A percentile compares a stretch with the other conserved stretches of the same genome.
phyloP scores from a whole-genome alignment of 75 land plant genomes.

The Chamaecyparis obtusa region DNA sequence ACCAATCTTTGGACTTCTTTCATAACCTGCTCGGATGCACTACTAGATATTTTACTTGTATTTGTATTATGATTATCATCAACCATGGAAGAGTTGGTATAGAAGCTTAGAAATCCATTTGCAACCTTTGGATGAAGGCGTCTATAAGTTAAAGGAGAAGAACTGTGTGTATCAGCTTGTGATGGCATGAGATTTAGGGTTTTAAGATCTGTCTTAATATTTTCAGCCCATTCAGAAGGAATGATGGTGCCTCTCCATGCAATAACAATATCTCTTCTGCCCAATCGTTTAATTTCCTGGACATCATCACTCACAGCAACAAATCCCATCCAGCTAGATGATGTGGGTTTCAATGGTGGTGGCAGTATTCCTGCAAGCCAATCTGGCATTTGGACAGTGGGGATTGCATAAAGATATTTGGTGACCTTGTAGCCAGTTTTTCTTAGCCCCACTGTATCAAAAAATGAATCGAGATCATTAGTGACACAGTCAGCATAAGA shows the following conservation, averaged over 20 bases:
- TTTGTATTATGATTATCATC: too few species aligned
- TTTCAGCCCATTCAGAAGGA: constrained; percentile 23
- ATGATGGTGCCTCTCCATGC: constrained; percentile 42
- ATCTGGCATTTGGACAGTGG: too few species aligned
- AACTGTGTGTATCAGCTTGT: neutral
- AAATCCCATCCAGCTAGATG: constrained; percentile 24
- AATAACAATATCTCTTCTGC: constrained; percentile 31
- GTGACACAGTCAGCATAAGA: constrained; percentile 14
- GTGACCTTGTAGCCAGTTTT: constrained; percentile 32
- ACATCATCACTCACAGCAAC: constrained; percentile 25
- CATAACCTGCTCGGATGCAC: constrained; percentile 28
- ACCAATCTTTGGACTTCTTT: constrained; percentile 26
- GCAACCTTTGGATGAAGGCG: constrained; percentile 12
- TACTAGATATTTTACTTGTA: neutral
- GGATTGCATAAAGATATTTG: constrained; percentile 21
- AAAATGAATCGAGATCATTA: constrained; percentile 11
- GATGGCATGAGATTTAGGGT: neutral
- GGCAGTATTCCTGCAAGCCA: neutral
- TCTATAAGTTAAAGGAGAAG: neutral
- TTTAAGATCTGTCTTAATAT: neutral
- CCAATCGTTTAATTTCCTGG: neutral
- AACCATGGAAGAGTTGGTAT: constrained; percentile 9
- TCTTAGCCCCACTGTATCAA: constrained; percentile 16
- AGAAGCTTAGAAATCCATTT: constrained; percentile 24
- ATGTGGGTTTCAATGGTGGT: neutral